phyloP scores from a whole-genome alignment of 306 rosid genomes.

The Pyrus pyrifolia region DNA sequence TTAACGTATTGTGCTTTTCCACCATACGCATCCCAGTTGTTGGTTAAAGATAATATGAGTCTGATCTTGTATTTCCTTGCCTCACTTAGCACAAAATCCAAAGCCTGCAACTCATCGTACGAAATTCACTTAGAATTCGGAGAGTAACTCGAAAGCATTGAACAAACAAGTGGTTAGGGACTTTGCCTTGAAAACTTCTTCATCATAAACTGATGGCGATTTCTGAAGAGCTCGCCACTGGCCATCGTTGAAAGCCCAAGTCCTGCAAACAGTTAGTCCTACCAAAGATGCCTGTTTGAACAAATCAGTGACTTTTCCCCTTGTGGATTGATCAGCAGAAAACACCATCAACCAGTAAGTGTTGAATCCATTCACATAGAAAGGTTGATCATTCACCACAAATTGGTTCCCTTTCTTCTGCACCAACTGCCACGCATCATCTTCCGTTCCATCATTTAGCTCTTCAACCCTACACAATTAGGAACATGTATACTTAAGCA shows the following conservation, averaged over 20 bases:
- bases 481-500: not conserved
- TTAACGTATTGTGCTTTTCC: conserved; percentile 91
- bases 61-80: conserved; percentile 81
- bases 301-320: conserved; percentile 71
- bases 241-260: conserved; percentile 99
- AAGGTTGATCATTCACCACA: conserved; percentile 65
- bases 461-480: conserved; percentile 29
- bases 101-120: conserved; percentile 41
- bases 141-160: not conserved
- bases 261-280: conserved; percentile 82
- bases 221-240: conserved; percentile 95
- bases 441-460: conserved; percentile 17
- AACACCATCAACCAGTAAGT: conserved; percentile 93
- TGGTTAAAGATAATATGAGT: conserved; percentile 63
- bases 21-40: conserved; percentile 98
- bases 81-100: conserved; percentile 88
- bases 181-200: conserved; percentile 67
- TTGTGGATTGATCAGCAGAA: conserved; percentile 83
- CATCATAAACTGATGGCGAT: conserved; percentile 75
- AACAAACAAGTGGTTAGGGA: not conserved
- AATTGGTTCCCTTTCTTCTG: conserved; percentile 83
- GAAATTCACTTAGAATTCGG: not conserved
- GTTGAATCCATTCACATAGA: conserved; percentile 92
- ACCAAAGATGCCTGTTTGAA: conserved; percentile 70
- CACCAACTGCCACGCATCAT: conserved; percentile 64